phyloP scores from a whole-genome alignment of 106 monocot genomes.

The Platanthera guangdongensis region DNA sequence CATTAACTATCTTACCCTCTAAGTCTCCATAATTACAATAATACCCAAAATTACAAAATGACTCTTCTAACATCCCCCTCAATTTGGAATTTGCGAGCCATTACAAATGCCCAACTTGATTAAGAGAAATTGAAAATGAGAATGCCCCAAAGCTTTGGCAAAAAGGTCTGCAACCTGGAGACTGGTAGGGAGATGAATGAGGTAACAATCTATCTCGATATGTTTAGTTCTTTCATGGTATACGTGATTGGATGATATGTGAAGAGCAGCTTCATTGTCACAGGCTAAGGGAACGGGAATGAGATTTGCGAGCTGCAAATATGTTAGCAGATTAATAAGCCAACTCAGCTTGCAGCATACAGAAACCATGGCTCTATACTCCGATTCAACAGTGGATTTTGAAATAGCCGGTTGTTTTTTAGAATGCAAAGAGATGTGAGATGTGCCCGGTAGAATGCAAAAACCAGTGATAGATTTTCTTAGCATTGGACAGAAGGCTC shows the following conservation, averaged over 20 bases:
- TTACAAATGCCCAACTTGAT: neutral
- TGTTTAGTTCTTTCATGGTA: neutral
- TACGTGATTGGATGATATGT: neutral
- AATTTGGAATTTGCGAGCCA: too few species aligned
- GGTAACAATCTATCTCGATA: neutral
- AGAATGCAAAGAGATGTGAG: neutral
- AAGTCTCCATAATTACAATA: too few species aligned
- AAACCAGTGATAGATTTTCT: neutral
- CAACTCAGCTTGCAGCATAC: neutral
- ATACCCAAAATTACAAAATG: too few species aligned
- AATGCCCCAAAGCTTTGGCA: neutral
- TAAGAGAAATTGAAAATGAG: neutral
- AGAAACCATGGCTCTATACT: neutral
- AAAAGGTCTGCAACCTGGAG: neutral
- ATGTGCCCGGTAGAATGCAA: neutral
- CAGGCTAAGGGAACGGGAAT: neutral
- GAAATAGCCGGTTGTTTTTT: neutral
- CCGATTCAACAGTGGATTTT: too few species aligned
- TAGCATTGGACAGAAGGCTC: neutral
- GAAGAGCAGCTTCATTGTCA: neutral
- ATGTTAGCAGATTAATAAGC: neutral
- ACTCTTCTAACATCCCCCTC: too few species aligned
- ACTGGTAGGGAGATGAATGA: neutral
- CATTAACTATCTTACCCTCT: too few species aligned
- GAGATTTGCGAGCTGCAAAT: neutral